These are phyloP conservation scores for Huntiella abstrusa DNA, from an alignment of 2,329 filamentous ascomycete species.

Conservation along the genomic window DNA sequence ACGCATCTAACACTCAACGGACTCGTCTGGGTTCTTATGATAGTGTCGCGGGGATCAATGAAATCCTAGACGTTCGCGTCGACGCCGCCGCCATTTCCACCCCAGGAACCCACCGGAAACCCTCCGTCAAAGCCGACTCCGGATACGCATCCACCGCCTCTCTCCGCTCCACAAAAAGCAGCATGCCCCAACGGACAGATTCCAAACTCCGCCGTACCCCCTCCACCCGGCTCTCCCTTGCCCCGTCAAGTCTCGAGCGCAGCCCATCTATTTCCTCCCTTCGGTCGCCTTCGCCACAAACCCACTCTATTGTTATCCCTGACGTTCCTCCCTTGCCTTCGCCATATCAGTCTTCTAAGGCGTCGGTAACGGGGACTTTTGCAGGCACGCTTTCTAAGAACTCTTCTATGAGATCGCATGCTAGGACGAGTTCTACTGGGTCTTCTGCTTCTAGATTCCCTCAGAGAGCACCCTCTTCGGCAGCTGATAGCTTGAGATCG, in stretches of 20 bases:
- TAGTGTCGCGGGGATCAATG: slow-evolving; percentile 9
- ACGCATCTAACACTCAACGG: too few relatives aligned
- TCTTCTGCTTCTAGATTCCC: neutral
- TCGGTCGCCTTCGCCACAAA: slow-evolving; percentile 1
- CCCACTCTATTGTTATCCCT: slow-evolving; percentile 4
- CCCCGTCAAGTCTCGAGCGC: slow-evolving; percentile 6
- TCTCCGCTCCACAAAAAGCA: slow-evolving; percentile 23
- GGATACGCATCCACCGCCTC: slow-evolving; percentile 44
- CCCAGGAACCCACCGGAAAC: slow-evolving; percentile 20
- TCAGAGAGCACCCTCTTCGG: neutral
- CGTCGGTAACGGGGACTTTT: neutral
- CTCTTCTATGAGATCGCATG: slow-evolving; percentile 2
- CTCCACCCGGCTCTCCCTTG: neutral
- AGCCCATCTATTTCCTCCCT: slow-evolving; percentile 3
- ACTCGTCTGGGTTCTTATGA: too few relatives aligned
- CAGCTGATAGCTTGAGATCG: neutral
- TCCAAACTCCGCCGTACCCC: neutral
- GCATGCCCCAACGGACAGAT: too few relatives aligned
- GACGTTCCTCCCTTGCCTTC: slow-evolving; percentile 2
- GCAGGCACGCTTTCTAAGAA: slow-evolving; percentile 2
- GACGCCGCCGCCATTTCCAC: slow-evolving; percentile 27
- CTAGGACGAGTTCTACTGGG: slow-evolving; percentile 2
- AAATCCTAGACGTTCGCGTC: slow-evolving; percentile 23
- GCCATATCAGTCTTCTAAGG: neutral
- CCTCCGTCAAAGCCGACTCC: slow-evolving; percentile 37